A percentile compares a stretch with the other conserved stretches of the same genome.
Evolutionary conservation across 495 filamentous ascomycete species (phyloP).

Genomic region (Penicillium argentinense): DNA sequence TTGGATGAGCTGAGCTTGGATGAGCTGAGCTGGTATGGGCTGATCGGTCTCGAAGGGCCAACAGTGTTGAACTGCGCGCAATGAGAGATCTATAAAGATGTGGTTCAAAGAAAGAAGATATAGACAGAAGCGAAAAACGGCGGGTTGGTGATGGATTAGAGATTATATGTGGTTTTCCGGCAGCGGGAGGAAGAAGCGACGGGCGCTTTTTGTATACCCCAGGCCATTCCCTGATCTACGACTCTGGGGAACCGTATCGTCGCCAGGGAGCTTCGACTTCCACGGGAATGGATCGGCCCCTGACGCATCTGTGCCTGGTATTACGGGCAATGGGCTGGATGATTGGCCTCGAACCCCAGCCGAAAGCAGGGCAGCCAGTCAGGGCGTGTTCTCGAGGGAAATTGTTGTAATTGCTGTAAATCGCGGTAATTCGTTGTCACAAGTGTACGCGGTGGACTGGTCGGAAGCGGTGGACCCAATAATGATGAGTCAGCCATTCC

Average conservation of each 20-base stretch:
- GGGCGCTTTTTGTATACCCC: conserved; percentile 29
- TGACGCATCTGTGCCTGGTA: conserved; percentile 34
- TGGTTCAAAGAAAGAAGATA: conserved; percentile 10
- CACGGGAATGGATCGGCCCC: conserved; percentile 30
- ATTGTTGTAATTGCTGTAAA: no score
- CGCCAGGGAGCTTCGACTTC: conserved; percentile 17
- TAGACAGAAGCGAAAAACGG: conserved; percentile 10
- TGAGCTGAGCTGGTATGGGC: conserved; percentile 9
- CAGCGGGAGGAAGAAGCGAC: conserved; percentile 14
- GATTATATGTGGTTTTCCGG: conserved; percentile 9
- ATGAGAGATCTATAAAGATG: conserved; percentile 17
- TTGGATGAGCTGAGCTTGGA: conserved; percentile 5
- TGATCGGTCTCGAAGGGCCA: conserved; percentile 8
- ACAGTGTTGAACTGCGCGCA: conserved; percentile 31
- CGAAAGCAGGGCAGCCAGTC: conserved; percentile 31
- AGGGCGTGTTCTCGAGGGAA: no score
- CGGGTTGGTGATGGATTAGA: conserved; percentile 4
- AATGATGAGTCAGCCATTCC: conserved; percentile 31
- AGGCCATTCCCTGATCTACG: conserved; percentile 31
- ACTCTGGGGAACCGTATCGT: conserved; percentile 23
- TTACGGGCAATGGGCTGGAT: conserved; percentile 3
- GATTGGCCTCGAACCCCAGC: conserved; percentile 16
- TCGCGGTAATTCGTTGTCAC: no score
- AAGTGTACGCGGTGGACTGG: conserved; percentile 6
- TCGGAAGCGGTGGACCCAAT: conserved; percentile 19